Percentiles rank a stretch among this genome's conserved stretches.
Conservation (phyloP, 2,329 filamentous ascomycete genomes). For the Chaetomiaceae sp. region DNA sequence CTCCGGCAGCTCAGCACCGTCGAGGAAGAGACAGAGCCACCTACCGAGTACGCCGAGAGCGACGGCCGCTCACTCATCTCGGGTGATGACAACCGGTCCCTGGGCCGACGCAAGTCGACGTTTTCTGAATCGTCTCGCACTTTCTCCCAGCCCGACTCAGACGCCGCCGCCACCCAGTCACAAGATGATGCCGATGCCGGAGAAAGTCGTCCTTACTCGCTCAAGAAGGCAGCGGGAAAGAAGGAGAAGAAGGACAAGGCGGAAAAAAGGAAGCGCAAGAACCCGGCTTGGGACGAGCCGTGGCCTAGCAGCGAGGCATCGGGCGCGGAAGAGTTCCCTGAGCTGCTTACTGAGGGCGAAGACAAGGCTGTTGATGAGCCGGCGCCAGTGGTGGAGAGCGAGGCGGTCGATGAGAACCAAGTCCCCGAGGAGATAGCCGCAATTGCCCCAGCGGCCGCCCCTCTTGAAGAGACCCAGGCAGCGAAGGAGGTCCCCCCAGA, state of each 20-base stretch:
- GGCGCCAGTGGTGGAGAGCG: slow-evolving; percentile 7
- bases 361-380: slow-evolving; percentile 17
- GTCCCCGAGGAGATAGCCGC: slow-evolving; percentile 3
- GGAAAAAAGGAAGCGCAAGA: slow-evolving; percentile 13
- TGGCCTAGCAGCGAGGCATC: slow-evolving; percentile 18
- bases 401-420: slow-evolving; percentile 9
- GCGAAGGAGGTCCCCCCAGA: slow-evolving; percentile 2
- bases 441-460: slow-evolving; percentile 3
- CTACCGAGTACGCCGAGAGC: slow-evolving; percentile 14
- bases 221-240: slow-evolving; percentile 21
- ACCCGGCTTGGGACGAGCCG: slow-evolving; percentile 4
- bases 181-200: slow-evolving; percentile 4
- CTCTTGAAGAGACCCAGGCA: slow-evolving; percentile 7
- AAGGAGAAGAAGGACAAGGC: slow-evolving; percentile 25
- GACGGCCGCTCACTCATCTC: slow-evolving; percentile 13
- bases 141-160: slow-evolving; percentile 4
- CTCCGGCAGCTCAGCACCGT: slow-evolving; percentile 20
- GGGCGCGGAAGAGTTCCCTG: slow-evolving; percentile 13
- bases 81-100: background rate
- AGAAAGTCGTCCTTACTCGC: slow-evolving; percentile 7
- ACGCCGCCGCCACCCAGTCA: background rate
- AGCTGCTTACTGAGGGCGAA: slow-evolving; percentile 2
- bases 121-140: slow-evolving; percentile 11
- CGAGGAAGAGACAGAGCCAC: slow-evolving; percentile 19
- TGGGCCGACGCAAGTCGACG: slow-evolving; percentile 6